Conservation (phyloP, 1,284 basidiomycete genomes). For the Cryptococcus jaspeensis region DNA sequence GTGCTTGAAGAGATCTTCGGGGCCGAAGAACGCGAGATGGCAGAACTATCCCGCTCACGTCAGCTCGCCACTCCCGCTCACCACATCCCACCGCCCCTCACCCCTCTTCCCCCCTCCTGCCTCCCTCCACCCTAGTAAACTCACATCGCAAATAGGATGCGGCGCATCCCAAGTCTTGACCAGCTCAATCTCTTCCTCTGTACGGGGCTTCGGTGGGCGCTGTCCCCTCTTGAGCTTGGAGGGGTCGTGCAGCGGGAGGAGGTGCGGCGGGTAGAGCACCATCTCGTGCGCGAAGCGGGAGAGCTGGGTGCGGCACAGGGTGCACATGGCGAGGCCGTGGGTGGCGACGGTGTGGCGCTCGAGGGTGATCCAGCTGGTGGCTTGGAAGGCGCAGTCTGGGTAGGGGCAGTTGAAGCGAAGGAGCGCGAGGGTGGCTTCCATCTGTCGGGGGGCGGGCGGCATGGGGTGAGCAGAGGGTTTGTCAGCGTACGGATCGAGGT, state of each 20-base stretch:
- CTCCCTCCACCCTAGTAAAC: constrained; percentile 41
- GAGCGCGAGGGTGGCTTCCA: constrained; percentile 89
- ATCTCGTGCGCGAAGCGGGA: constrained; percentile 98
- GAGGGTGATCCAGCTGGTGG: constrained; percentile 82
- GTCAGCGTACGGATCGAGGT: background rate
- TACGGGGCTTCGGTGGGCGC: constrained; percentile 39
- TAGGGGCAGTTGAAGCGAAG: constrained; percentile 86
- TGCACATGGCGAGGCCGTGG: constrained; percentile 80
- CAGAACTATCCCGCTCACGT: constrained; percentile 67
- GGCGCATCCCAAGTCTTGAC: constrained; percentile 48
- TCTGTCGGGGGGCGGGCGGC: constrained; percentile 47
- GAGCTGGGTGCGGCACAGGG: constrained; percentile 83
- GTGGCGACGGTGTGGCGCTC: constrained; percentile 58
- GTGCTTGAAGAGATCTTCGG: constrained; percentile 90
- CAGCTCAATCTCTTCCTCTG: constrained; percentile 44
- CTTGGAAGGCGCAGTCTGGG: constrained; percentile 75
- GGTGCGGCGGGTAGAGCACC: constrained; percentile 69
- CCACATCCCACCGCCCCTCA: too few species aligned
- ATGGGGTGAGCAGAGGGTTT: too few species aligned
- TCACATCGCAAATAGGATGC: constrained; percentile 53
- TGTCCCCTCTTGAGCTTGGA: constrained; percentile 60
- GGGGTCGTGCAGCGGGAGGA: constrained; percentile 75
- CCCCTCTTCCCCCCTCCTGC: background rate
- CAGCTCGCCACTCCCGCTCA: background rate
- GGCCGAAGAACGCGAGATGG: constrained; percentile 80